Percentiles rank a stretch among this genome's conserved stretches.
Evolutionary conservation across 192 early-diverging fungal genomes (phyloP).

Genomic region (Coemansia sp.): DNA sequence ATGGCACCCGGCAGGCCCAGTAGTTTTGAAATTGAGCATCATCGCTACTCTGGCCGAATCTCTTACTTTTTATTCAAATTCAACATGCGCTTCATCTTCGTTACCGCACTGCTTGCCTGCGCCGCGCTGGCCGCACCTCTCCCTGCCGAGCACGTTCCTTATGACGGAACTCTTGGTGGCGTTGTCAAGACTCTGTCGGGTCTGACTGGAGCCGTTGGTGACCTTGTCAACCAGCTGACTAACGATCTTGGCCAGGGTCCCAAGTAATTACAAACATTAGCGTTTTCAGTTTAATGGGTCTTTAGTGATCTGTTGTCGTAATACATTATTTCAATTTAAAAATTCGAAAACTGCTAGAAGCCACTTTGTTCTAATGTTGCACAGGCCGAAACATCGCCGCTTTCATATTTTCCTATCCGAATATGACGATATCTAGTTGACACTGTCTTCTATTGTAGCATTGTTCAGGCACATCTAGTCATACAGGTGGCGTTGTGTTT

Average conservation of each 20-base stretch:
- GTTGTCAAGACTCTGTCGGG: conserved; percentile 44
- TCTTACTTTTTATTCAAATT: background rate
- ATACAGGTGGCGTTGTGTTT: conserved; percentile 6
- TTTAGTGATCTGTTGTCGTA: conserved; percentile 1
- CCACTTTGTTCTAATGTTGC: background rate
- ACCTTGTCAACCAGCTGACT: conserved; percentile 38
- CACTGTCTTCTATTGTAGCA: background rate
- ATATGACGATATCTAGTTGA: background rate
- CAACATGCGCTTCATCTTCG: conserved; percentile 38
- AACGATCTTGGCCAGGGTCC: conserved; percentile 55
- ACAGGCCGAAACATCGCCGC: background rate
- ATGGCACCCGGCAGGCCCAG: conserved; percentile 5
- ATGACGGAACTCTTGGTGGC: conserved; percentile 45
- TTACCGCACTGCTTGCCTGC: conserved; percentile 31
- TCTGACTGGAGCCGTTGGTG: conserved; percentile 36
- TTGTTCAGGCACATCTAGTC: background rate
- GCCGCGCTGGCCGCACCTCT: conserved; percentile 36
- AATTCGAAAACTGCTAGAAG: background rate
- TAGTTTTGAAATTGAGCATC: background rate
- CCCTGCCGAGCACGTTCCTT: conserved; percentile 31
- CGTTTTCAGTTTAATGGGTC: background rate
- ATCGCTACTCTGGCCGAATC: background rate
- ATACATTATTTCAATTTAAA: conserved; percentile 7
- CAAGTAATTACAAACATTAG: conserved; percentile 18
- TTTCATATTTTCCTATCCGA: background rate